Conservation (phyloP, 129 eudicot species). For the Helianthus tuberosus region DNA sequence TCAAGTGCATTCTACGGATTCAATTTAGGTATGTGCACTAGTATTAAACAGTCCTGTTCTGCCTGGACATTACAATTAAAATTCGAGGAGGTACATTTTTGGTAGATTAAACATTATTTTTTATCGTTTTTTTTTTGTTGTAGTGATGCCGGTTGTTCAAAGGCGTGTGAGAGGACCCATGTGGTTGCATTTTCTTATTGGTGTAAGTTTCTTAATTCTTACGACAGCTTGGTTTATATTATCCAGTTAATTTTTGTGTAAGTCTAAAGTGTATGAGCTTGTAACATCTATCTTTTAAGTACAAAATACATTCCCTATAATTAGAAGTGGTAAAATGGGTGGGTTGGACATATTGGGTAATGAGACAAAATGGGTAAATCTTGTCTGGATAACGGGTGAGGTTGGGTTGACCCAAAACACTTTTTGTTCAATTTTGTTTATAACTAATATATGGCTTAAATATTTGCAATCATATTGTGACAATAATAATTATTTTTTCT, state of each 20-base stretch:
- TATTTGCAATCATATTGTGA: no score
- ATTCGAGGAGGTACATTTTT: not conserved
- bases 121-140: conserved; percentile 1
- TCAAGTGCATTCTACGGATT: conserved; percentile 86
- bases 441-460: no score
- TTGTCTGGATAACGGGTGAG: not conserved
- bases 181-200: conserved; percentile 94
- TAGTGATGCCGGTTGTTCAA: conserved; percentile 90
- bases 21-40: conserved; percentile 53
- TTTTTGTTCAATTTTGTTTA: not conserved
- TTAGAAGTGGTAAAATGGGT: not conserved
- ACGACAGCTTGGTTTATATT: not conserved
- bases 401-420: not conserved
- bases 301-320: not conserved
- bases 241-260: not conserved
- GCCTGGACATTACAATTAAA: not conserved
- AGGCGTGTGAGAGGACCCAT: conserved; percentile 88
- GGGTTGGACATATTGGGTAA: conserved; percentile 6
- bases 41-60: not conserved
- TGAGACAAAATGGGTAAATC: not conserved
- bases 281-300: not conserved
- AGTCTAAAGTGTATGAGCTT: conserved; percentile 8
- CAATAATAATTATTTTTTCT: not conserved
- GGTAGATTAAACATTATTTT: not conserved
- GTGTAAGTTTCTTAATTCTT: conserved; percentile 58